These are phyloP conservation scores for Paecilomyces sp. DNA, from an alignment of 2,329 filamentous ascomycete genomes.

Conservation along the genomic window DNA sequence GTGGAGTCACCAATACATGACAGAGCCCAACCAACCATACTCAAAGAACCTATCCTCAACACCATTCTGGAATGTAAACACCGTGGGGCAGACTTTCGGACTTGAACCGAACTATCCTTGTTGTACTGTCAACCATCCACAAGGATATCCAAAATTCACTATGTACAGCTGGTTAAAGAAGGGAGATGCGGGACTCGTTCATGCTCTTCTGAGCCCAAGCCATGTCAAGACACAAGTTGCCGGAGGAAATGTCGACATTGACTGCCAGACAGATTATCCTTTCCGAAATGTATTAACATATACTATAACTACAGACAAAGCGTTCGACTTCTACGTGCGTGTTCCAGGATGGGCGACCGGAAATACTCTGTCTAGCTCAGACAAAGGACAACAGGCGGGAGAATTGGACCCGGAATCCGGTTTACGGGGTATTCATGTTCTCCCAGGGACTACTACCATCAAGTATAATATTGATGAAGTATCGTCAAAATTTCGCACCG, in stretches of 20 bases:
- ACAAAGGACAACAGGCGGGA: slow-evolving; percentile 2
- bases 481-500: slow-evolving; percentile 21
- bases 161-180: slow-evolving; percentile 40
- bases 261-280: slow-evolving; percentile 45
- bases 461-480: slow-evolving; percentile 21
- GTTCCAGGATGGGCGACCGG: slow-evolving; percentile 38
- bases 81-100: slow-evolving; percentile 42
- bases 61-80: slow-evolving; percentile 45
- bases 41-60: slow-evolving; percentile 34
- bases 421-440: slow-evolving; percentile 30
- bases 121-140: slow-evolving; percentile 53
- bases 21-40: slow-evolving; percentile 48
- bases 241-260: slow-evolving; percentile 32
- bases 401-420: slow-evolving; percentile 28
- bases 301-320: slow-evolving; percentile 24
- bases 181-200: slow-evolving; percentile 40
- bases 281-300: slow-evolving; percentile 37
- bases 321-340: slow-evolving; percentile 40
- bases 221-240: slow-evolving; percentile 32
- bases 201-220: slow-evolving; percentile 45
- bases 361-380: slow-evolving; percentile 5
- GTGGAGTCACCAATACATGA: slow-evolving; percentile 52
- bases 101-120: slow-evolving; percentile 47
- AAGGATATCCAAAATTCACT: slow-evolving; percentile 51
- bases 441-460: slow-evolving; percentile 24